Conservation (phyloP, 2,329 filamentous ascomycete genomes). For the Colletotrichum horii region DNA sequence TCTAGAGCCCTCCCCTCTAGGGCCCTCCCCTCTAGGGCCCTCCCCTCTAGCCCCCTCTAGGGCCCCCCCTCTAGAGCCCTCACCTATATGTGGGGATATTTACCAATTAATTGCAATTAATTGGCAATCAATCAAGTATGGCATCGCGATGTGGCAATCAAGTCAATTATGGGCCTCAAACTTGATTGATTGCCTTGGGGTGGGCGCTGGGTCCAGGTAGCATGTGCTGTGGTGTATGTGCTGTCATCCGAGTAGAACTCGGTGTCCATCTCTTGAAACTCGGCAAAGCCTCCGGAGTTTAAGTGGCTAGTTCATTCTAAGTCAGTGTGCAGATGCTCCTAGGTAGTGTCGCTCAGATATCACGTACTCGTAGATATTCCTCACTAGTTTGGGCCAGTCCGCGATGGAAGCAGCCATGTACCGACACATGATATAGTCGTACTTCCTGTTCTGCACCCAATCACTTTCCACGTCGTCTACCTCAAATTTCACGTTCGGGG, state of each 20-base stretch:
- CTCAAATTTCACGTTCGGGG: not conserved
- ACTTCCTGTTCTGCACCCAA: not conserved
- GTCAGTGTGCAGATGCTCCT: no score
- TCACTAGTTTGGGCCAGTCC: fast-evolving
- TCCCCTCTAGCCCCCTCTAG: no score
- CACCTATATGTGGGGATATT: no score
- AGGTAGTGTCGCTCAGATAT: not conserved
- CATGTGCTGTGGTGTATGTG: not conserved
- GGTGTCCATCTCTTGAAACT: not conserved
- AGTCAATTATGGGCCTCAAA: no score
- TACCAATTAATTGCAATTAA: no score
- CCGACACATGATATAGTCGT: not conserved
- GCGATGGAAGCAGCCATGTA: not conserved
- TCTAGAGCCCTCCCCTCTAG: no score
- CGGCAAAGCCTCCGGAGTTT: not conserved
- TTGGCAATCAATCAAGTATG: no score
- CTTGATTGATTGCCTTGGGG: no score
- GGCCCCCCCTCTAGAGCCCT: no score
- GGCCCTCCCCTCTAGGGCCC: no score
- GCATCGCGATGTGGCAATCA: no score
- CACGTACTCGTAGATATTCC: not conserved
- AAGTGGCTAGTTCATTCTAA: not conserved
- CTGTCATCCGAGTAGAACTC: not conserved
- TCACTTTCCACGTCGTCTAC: not conserved
- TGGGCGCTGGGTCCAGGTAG: not conserved